A percentile compares a stretch with the other conserved stretches of the same genome.
Evolutionary conservation across 306 rosid species (phyloP).

Genomic region (Prunus fruticosa): DNA sequence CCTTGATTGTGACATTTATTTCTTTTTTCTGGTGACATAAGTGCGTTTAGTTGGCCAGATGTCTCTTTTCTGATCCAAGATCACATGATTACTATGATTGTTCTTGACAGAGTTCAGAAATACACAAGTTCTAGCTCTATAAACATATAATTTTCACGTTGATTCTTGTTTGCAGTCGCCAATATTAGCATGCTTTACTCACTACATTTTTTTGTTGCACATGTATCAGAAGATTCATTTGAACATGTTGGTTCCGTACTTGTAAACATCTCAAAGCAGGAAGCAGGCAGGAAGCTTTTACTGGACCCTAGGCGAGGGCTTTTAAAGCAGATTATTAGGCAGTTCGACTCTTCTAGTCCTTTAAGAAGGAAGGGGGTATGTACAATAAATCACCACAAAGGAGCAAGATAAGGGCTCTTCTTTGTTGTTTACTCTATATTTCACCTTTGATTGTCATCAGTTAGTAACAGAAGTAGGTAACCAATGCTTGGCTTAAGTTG

Average conservation of each 20-base stretch:
- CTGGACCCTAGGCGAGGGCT: slow-evolving; percentile 85
- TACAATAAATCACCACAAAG: slow-evolving; percentile 11
- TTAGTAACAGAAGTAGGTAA: neutral
- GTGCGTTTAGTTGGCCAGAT: neutral
- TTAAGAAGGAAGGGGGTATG: slow-evolving; percentile 95
- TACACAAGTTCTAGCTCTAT: neutral
- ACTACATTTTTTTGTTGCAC: neutral
- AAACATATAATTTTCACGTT: neutral
- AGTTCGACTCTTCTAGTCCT: slow-evolving; percentile 73
- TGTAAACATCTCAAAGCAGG: slow-evolving; percentile 81
- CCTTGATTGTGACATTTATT: neutral
- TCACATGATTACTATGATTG: neutral
- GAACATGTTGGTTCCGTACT: slow-evolving; percentile 93
- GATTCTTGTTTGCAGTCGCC: slow-evolving; percentile 1
- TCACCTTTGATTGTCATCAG: slow-evolving; percentile 13
- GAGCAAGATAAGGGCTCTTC: neutral
- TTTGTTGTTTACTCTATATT: slow-evolving; percentile 6
- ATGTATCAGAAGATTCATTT: slow-evolving; percentile 75
- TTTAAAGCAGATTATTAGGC: slow-evolving; percentile 81
- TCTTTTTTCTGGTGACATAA: no score
- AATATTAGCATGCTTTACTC: neutral
- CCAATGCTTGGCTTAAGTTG: neutral
- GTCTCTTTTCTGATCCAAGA: neutral
- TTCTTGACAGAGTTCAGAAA: no score
- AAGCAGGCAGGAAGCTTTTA: slow-evolving; percentile 79